These are phyloP conservation scores for Logfia minima DNA, from an alignment of 129 eudicot species.

Conservation along the genomic window DNA sequence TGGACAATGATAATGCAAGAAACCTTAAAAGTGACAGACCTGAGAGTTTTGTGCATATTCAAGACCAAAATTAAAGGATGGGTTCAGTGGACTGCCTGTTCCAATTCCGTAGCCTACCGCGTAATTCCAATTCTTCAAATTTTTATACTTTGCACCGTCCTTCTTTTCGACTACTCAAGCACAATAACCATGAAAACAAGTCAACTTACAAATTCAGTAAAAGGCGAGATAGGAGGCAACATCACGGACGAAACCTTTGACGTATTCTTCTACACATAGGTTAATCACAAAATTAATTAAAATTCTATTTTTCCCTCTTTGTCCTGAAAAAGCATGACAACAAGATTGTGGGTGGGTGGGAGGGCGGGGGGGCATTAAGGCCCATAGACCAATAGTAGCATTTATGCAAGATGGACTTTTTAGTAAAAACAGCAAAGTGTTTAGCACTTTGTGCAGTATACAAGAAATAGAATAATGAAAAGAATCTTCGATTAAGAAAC, in stretches of 20 bases:
- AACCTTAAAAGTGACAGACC: conserved; percentile 48
- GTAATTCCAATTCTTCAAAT: conserved; percentile 82
- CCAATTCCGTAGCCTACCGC: conserved; percentile 87
- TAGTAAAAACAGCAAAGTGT: not conserved
- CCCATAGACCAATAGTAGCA: not conserved
- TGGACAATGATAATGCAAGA: conserved; percentile 17
- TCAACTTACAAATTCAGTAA: conserved; percentile 5
- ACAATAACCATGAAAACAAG: conserved; percentile 24
- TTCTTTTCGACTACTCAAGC: conserved; percentile 58
- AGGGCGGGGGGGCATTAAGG: no score
- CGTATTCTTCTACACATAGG: not conserved
- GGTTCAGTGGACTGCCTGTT: conserved; percentile 87
- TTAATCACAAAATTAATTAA: no score
- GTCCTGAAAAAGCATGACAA: not conserved
- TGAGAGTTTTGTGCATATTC: conserved; percentile 73
- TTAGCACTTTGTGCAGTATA: not conserved
- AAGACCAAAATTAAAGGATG: conserved; percentile 92
- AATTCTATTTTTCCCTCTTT: no score
- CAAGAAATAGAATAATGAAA: not conserved
- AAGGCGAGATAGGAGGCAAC: not conserved
- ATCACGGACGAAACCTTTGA: conserved; percentile 11
- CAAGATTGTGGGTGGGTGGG: not conserved
- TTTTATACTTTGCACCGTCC: conserved; percentile 52
- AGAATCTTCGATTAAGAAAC: conserved; percentile 26
- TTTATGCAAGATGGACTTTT: not conserved